Base-by-base conservation (phyloP, 768 basidiomycete species). In the Tylopilus felleus region DNA sequence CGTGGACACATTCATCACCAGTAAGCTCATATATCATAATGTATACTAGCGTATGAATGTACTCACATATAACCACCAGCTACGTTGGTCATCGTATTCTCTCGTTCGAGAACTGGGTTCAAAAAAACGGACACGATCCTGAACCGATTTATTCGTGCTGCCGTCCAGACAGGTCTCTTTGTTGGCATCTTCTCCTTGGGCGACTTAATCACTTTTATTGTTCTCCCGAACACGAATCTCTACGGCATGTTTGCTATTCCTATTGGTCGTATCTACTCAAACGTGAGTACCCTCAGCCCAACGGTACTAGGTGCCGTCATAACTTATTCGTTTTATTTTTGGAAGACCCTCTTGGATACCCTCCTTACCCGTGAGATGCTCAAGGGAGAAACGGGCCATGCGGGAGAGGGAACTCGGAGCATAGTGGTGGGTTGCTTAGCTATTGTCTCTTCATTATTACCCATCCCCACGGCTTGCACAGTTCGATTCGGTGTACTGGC, bases 201-300 rank as follows among this genome's bases (percentile, higher is more conserved):
- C 16, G 29, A 51, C 16, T 2, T 36, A 25, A 17, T 44, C 42
- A 58, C 68, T 1, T 74, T 74, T 56, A 7, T 64, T 9, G 49
- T 51, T 16, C 56, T 62, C 21, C 66, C 68, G 3, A 57, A 54
- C 5, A 73, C 72, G 6, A 71, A 67, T 38, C 45, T 73, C 4
- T 77, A 72, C 38, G 49, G 27, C 16, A 19, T 49, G 13, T 41
- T 47, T 23, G 67, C 71, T 4, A 63, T 75, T 16, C 72, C 75
- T 2, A 61, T 76, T 22, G 74, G 75, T 27, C 73, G 76, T 16
- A 74, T 80, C 52, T 66, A 73, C 52, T 78, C 77, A 4, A 80
- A 80, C 19, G 47, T 47, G 22, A 9, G 46, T 44, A 12, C 2
- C 40, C 10, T 41, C 14, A 8, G n/a, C n/a, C n/a, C 16, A 13